Conservation (phyloP, 2,329 filamentous ascomycete species). For the Pyrenophora seminiperda region DNA sequence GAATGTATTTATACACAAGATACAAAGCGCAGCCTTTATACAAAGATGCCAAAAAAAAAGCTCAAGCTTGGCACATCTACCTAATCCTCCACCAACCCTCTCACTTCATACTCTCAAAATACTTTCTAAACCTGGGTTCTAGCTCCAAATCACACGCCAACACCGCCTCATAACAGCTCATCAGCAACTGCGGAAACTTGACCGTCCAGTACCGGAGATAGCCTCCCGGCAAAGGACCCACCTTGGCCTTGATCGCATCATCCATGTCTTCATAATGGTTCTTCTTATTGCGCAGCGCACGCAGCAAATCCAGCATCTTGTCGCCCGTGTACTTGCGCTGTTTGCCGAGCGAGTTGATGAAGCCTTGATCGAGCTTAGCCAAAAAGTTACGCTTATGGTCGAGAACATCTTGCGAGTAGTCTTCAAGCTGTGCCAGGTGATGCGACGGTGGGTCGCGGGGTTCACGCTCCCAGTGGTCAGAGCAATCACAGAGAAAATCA, state of each 20-base stretch:
- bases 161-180: conserved; percentile 70
- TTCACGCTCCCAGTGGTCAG: conserved; percentile 95
- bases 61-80: too few species aligned
- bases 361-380: conserved; percentile 73
- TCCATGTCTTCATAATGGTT: conserved; percentile 98
- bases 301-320: conserved; percentile 80
- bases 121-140: conserved; percentile 14
- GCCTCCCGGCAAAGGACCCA: conserved; percentile 76
- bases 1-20: too few species aligned
- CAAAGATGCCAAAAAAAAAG: neutral
- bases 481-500: conserved; percentile 92
- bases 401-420: conserved; percentile 53
- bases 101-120: conserved; percentile 13
- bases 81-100: neutral
- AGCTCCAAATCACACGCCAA: conserved; percentile 12
- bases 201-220: conserved; percentile 85
- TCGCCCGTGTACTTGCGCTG: conserved; percentile 92
- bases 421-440: conserved; percentile 65
- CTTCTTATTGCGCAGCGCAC: conserved; percentile 91
- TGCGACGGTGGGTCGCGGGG: conserved; percentile 78
- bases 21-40: too few species aligned
- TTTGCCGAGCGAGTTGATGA: conserved; percentile 88
- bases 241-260: conserved; percentile 72
- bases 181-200: conserved; percentile 76
- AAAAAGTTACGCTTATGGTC: conserved; percentile 76